Base-by-base conservation (phyloP, 208 protist genomes). In the Herpetomonas samuelpessoai region DNA sequence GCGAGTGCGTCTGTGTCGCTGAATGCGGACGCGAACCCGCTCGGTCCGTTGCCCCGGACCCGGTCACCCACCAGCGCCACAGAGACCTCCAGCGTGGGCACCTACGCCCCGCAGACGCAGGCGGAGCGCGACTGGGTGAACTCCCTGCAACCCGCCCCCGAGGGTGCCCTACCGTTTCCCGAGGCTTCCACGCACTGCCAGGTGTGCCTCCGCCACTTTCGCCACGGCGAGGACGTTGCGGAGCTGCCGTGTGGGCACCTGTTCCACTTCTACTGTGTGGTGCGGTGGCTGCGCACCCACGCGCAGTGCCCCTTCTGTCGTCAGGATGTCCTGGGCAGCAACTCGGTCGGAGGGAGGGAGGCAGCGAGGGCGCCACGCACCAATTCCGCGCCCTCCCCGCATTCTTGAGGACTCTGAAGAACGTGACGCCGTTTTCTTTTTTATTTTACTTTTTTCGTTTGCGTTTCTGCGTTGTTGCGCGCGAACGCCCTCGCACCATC, bases 241-340 rank as follows among this genome's bases (percentile, higher is more conserved):
- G 57, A 73, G 70, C 44, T 76, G 35, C 68, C 69, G 31, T 81
- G 69, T 28, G 57, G 65, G 9, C 69, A 76, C 41, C 26, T 70
- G 1, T 81, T 56, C 47, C 68, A 74, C 53, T 62, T 70, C 22
- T 10, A 6, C 18, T 74, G 66, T 47, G 68, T 76, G 27, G 54
- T 62, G 12, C 68, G 50, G 26, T 76, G 75, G 75, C 41, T 81
- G 41, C 16, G 22, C 39, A 65, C 49, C 21, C 51, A 65, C 18
- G 61, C 51, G n/a, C 60, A 59, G 47, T 76, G 68, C 55, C 65
- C 65, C 16, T 70, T 62, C 58, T 81, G 69, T 62, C 69, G 69
- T 6, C 47, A 60, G 2, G 50, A 62, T 38, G 67, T 66, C 19
- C 52, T 49, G 16, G 50, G 10, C 18, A 18, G 7, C 48, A 26